Conservation (phyloP, 176 grass and related monocot genomes). For the Ensete glaucum region DNA sequence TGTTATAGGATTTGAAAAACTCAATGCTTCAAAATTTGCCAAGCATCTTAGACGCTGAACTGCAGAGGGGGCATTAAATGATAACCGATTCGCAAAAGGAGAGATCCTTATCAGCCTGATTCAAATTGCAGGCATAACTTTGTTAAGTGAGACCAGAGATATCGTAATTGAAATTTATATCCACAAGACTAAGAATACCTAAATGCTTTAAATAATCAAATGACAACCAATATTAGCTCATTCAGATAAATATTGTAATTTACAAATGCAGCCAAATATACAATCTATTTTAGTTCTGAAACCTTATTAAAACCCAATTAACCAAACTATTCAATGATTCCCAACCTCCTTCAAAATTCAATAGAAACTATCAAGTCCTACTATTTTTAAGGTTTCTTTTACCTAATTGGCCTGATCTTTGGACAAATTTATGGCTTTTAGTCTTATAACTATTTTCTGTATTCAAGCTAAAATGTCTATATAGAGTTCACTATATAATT, state of each 20-base stretch:
- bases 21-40: slow-evolving; percentile 92
- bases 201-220: background rate
- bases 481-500: too few relatives aligned
- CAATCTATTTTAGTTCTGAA: too few relatives aligned
- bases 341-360: background rate
- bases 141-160: background rate
- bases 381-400: background rate
- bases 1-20: slow-evolving; percentile 81
- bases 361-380: too few relatives aligned
- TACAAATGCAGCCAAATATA: too few relatives aligned
- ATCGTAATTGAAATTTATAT: background rate
- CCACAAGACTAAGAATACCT: background rate
- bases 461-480: too few relatives aligned
- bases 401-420: too few relatives aligned
- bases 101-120: slow-evolving; percentile 89
- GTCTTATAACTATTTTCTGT: too few relatives aligned
- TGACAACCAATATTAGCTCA: background rate
- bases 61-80: slow-evolving; percentile 71
- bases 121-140: background rate
- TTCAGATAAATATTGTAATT: background rate
- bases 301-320: background rate
- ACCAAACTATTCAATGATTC: background rate
- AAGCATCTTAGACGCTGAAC: slow-evolving; percentile 87
- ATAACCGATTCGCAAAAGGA: slow-evolving; percentile 86
- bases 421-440: too few relatives aligned